Conservation (phyloP, 2,329 filamentous ascomycete genomes). For the Neopestalotiopsis sp. region DNA sequence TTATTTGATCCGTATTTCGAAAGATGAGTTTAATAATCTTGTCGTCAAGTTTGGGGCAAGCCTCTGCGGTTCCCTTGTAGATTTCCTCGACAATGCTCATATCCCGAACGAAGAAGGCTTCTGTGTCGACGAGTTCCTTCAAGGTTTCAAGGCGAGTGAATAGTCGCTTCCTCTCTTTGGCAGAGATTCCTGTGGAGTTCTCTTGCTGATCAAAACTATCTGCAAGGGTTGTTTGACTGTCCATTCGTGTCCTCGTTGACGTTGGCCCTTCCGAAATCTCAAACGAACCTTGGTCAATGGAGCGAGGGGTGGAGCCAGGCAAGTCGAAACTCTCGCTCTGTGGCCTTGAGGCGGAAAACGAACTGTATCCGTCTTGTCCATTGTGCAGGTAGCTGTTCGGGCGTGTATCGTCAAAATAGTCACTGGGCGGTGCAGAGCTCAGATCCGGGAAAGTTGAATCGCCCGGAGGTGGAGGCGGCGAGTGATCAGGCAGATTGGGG, state of each 20-base stretch:
- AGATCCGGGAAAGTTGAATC: conserved; percentile 32
- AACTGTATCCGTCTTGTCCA: conserved; percentile 48
- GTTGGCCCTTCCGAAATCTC: conserved; percentile 47
- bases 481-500: conserved; percentile 51
- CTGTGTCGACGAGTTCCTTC: conserved; percentile 91
- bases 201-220: conserved; percentile 42
- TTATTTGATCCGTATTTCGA: conserved; percentile 89
- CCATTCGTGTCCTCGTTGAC: conserved; percentile 42
- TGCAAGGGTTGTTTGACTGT: conserved; percentile 40
- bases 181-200: conserved; percentile 43
- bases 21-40: conserved; percentile 92
- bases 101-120: conserved; percentile 88
- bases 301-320: conserved; percentile 50
- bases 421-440: conserved; percentile 41
- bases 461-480: conserved; percentile 55
- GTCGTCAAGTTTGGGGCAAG: conserved; percentile 77
- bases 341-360: conserved; percentile 49
- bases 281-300: conserved; percentile 52
- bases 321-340: conserved; percentile 52
- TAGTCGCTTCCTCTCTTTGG: conserved; percentile 72
- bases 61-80: conserved; percentile 90
- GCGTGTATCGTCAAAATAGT: conserved; percentile 49
- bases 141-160: conserved; percentile 83
- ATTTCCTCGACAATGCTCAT: conserved; percentile 98
- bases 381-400: conserved; percentile 46